Percentiles rank a stretch among this genome's conserved stretches.
Conservation (phyloP, 768 basidiomycete species). For the Tylopilus rubrobrunneus region DNA sequence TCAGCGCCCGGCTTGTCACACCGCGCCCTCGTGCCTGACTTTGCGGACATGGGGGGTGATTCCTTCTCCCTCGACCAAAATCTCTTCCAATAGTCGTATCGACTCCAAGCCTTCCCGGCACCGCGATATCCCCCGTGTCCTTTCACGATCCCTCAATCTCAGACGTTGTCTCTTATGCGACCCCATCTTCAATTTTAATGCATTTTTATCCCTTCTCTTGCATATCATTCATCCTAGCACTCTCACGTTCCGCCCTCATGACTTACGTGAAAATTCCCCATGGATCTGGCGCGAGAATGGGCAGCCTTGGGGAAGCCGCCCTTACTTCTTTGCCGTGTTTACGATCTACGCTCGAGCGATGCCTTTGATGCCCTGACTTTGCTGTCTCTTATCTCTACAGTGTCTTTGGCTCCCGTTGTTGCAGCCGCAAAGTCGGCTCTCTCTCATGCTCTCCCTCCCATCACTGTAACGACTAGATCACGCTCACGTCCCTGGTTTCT, state of each 20-base stretch:
- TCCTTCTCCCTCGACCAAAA: conserved; percentile 43
- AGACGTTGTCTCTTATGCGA: conserved; percentile 27
- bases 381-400: conserved; percentile 6
- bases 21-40: conserved; percentile 36
- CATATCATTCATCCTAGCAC: conserved; percentile 29
- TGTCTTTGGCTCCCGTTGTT: conserved; percentile 12
- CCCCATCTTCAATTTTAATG: conserved; percentile 27
- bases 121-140: conserved; percentile 14
- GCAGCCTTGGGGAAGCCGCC: conserved; percentile 9
- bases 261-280: conserved; percentile 21
- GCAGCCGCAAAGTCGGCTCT: conserved; percentile 20
- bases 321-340: conserved; percentile 13
- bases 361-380: conserved; percentile 24
- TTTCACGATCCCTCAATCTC: conserved; percentile 21
- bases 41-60: conserved; percentile 36
- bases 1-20: conserved; percentile 38
- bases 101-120: conserved; percentile 16
- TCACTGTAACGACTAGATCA: conserved; percentile 72
- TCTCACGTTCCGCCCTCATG: conserved; percentile 16
- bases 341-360: conserved; percentile 23
- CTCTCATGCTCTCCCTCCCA: conserved; percentile 16
- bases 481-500: conserved; percentile 42
- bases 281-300: conserved; percentile 14
- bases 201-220: conserved; percentile 33
- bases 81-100: conserved; percentile 43